Evolutionary conservation across 352 stramenopile species (phyloP).

Genomic region (Pythium folliculosum): DNA sequence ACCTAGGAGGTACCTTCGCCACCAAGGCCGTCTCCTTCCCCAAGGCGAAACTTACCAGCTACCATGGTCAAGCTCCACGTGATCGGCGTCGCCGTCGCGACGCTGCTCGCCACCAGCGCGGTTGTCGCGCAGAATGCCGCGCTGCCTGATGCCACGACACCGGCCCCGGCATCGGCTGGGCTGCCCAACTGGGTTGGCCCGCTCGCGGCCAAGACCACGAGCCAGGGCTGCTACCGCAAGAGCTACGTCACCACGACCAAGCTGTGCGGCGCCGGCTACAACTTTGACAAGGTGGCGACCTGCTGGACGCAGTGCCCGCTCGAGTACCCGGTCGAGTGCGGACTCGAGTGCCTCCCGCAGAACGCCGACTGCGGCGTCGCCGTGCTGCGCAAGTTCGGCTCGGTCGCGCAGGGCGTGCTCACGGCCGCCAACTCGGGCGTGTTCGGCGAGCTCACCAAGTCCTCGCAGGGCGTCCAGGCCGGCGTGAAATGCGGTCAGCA

Average conservation of each 20-base stretch:
- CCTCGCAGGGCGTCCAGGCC: conserved; percentile 20
- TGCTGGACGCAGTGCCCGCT: conserved; percentile 62
- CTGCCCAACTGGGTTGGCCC: conserved; percentile 31
- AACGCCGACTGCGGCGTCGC: conserved; percentile 53
- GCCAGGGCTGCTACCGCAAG: conserved; percentile 34
- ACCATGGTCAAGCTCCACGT: conserved; percentile 25
- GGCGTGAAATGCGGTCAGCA: conserved; percentile 30
- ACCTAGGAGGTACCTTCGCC: not conserved
- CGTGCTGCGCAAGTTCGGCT: conserved; percentile 40
- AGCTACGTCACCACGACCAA: conserved; percentile 36
- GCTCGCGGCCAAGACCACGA: conserved; percentile 18
- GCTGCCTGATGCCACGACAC: not conserved
- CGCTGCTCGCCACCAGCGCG: conserved; percentile 7
- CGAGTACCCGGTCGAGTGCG: conserved; percentile 56
- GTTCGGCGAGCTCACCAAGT: conserved; percentile 36
- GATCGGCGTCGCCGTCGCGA: not conserved
- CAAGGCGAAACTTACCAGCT: not conserved
- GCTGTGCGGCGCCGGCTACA: conserved; percentile 43
- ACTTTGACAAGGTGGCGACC: conserved; percentile 49
- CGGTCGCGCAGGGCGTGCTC: conserved; percentile 43
- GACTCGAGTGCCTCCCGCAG: conserved; percentile 55
- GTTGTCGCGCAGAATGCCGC: conserved; percentile 16
- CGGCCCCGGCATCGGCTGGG: not conserved
- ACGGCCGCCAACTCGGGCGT: conserved; percentile 41
- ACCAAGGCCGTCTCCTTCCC: not conserved